These are phyloP conservation scores for Sordariomycetes sp. DNA, from an alignment of 2,329 filamentous ascomycete species.

Conservation along the genomic window DNA sequence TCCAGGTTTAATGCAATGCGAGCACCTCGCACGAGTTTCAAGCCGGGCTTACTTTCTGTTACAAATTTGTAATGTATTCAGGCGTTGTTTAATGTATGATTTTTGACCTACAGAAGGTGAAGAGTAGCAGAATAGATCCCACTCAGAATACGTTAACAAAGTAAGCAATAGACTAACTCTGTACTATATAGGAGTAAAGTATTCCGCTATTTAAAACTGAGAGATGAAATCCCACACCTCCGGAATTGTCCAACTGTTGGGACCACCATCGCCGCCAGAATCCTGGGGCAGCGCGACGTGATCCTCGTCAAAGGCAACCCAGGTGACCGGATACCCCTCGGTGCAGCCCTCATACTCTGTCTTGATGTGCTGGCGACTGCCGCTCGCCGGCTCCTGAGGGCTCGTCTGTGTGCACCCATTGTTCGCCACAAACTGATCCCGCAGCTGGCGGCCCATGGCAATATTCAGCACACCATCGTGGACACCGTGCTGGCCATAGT, in stretches of 20 bases:
- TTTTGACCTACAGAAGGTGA: too few relatives aligned
- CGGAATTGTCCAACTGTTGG: not conserved
- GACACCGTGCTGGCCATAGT: constrained; percentile 26
- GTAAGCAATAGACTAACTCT: too few relatives aligned
- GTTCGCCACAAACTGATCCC: constrained; percentile 24
- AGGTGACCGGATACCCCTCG: constrained; percentile 1
- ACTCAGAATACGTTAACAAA: too few relatives aligned
- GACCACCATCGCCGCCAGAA: not conserved
- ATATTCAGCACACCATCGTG: constrained; percentile 24
- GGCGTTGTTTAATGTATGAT: too few relatives aligned
- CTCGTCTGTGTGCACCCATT: constrained; percentile 19
- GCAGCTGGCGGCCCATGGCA: constrained; percentile 18
- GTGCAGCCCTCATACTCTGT: not conserved
- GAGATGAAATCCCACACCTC: constrained; percentile 1
- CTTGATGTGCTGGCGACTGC: not conserved
- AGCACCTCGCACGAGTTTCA: too few relatives aligned
- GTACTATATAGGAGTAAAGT: too few relatives aligned
- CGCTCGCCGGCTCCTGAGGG: not conserved
- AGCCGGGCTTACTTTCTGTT: too few relatives aligned
- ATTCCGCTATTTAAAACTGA: not conserved
- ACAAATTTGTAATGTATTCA: too few relatives aligned
- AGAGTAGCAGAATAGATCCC: too few relatives aligned
- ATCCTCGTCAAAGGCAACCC: not conserved
- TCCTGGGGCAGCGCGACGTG: not conserved
- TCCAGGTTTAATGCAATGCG: too few relatives aligned